Conservation (phyloP, 306 rosid species). For the Datisca glomerata region DNA sequence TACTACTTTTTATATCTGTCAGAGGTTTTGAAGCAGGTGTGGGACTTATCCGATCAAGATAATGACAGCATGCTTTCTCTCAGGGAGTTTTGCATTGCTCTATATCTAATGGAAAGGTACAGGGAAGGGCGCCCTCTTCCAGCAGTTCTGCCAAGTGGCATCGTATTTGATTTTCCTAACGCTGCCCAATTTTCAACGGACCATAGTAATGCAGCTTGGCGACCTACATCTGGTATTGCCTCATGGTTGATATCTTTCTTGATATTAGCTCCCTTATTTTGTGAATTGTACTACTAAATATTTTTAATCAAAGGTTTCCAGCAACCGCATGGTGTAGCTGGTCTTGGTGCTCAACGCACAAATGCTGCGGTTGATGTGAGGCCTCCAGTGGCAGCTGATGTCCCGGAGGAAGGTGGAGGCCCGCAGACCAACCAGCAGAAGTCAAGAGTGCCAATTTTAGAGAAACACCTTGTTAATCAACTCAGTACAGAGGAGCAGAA, state of each 20-base stretch:
- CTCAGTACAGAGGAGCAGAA: slow-evolving; percentile 83
- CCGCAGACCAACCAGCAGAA: slow-evolving; percentile 40
- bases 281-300: slow-evolving; percentile 16
- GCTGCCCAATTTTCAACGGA: slow-evolving; percentile 40
- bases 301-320: slow-evolving; percentile 39
- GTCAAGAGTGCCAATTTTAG: slow-evolving; percentile 70
- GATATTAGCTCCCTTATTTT: slow-evolving; percentile 6
- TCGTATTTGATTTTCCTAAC: slow-evolving; percentile 54
- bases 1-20: slow-evolving; percentile 34
- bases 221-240: slow-evolving; percentile 52
- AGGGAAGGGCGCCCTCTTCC: slow-evolving; percentile 93
- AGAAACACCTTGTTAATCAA: slow-evolving; percentile 70
- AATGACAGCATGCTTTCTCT: slow-evolving; percentile 98
- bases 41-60: slow-evolving; percentile 99
- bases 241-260: slow-evolving; percentile 6
- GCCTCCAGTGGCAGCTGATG: slow-evolving; percentile 55
- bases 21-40: slow-evolving; percentile 96
- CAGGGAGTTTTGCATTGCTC: slow-evolving; percentile 86
- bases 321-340: slow-evolving; percentile 54
- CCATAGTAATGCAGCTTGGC: slow-evolving; percentile 46
- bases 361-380: slow-evolving; percentile 35
- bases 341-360: slow-evolving; percentile 35
- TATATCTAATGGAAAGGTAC: slow-evolving; percentile 89
- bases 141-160: slow-evolving; percentile 53
- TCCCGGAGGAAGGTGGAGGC: slow-evolving; percentile 48